These are phyloP conservation scores for Nitzschia sp. DNA, from an alignment of 108 stramenopile genomes.

Conservation along the genomic window DNA sequence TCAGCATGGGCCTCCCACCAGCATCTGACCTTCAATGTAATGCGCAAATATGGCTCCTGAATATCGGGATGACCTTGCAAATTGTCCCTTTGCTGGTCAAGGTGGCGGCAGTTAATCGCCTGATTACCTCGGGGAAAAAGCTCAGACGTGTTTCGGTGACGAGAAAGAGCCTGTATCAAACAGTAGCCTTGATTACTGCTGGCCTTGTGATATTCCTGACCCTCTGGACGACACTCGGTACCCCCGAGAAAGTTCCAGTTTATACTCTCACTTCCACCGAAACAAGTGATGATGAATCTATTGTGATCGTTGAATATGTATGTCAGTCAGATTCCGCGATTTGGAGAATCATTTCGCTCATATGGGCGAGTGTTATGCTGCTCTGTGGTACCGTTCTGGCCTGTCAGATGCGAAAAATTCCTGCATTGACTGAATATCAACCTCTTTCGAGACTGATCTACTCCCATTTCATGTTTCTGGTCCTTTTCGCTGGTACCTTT, in stretches of 20 bases:
- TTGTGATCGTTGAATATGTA: conserved; percentile 3
- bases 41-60: not conserved
- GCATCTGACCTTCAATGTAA: not conserved
- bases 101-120: conserved; percentile 42
- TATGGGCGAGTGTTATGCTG: conserved; percentile 25
- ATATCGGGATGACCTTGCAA: conserved; percentile 1
- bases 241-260: conserved; percentile 1
- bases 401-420: conserved; percentile 35
- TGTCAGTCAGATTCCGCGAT: not conserved
- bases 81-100: conserved; percentile 28
- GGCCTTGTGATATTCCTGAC: conserved; percentile 28
- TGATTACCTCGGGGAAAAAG: conserved; percentile 15
- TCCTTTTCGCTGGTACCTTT: conserved; percentile 2
- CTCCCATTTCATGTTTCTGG: conserved; percentile 34
- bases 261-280: conserved; percentile 1
- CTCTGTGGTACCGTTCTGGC: conserved; percentile 30
- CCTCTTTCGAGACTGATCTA: conserved; percentile 34
- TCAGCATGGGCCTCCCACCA: not conserved
- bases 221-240: conserved; percentile 26
- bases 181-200: conserved; percentile 13
- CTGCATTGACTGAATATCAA: conserved; percentile 38
- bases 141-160: conserved; percentile 33
- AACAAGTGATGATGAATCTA: conserved; percentile 1
- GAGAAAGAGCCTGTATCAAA: conserved; percentile 15
- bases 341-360: conserved; percentile 11